A percentile compares a stretch with the other conserved stretches of the same genome.
Conservation (phyloP, 805 yeast species). For the Cephaloascus fragrans region DNA sequence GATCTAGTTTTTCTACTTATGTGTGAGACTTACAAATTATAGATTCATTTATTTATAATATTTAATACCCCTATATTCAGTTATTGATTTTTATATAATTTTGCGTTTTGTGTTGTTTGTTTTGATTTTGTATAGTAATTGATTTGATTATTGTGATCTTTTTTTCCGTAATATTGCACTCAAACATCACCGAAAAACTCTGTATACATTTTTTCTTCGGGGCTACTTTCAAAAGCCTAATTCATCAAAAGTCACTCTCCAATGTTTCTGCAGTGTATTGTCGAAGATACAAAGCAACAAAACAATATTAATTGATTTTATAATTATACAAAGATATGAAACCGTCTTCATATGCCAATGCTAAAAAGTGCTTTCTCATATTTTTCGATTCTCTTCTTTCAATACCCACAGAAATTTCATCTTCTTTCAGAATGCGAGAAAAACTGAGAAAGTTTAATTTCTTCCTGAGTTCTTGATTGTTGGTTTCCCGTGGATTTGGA, state of each 20-base stretch:
- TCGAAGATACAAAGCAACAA: no score
- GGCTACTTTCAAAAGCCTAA: no score
- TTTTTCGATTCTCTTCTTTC: conserved; percentile 12
- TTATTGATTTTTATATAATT: background rate
- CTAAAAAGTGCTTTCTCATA: conserved; percentile 17
- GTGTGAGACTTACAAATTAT: background rate
- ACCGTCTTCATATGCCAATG: conserved; percentile 50
- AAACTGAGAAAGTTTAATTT: background rate
- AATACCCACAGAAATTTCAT: no score
- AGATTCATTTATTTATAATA: background rate
- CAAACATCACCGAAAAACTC: no score
- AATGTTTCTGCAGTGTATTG: no score
- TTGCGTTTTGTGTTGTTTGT: background rate
- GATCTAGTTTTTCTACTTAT: background rate
- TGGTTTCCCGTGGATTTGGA: conserved; percentile 3
- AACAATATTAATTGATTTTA: no score
- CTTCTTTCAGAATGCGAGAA: background rate
- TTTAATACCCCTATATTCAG: background rate
- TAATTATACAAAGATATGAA: conserved; percentile 30
- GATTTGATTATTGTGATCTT: background rate
- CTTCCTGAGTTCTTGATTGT: background rate
- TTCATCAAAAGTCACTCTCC: no score
- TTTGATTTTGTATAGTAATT: background rate
- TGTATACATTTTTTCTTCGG: no score
- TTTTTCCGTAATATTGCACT: no score